Conservation (phyloP, 805 yeast species). For the Candida coquimbonensis region DNA sequence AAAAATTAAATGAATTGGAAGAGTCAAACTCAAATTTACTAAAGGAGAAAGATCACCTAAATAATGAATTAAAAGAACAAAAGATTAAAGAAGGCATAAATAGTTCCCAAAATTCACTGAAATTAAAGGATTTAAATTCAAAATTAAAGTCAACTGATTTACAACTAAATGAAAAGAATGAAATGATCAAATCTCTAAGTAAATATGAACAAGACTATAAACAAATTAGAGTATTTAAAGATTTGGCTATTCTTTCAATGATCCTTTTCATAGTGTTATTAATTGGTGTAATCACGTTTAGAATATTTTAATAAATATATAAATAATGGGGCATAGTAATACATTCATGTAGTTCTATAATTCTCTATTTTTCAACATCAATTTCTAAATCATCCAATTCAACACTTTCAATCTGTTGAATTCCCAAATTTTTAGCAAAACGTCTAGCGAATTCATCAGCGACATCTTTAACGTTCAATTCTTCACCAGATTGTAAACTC, state of each 20-base stretch:
- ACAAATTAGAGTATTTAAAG: background rate
- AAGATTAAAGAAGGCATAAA: background rate
- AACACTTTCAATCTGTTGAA: conserved; percentile 30
- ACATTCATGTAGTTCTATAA: too few species aligned
- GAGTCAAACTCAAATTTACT: background rate
- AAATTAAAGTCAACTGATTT: background rate
- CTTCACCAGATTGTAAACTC: conserved; percentile 21
- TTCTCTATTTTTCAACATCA: conserved; percentile 21
- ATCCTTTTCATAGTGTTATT: background rate
- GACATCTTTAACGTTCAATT: conserved; percentile 26
- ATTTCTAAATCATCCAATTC: conserved; percentile 27
- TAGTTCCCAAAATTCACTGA: too few species aligned
- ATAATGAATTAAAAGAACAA: background rate
- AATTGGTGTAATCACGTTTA: background rate
- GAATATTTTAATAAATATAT: background rate
- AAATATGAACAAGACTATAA: background rate
- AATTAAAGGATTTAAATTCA: background rate
- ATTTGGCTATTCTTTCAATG: background rate
- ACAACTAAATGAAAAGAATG: background rate
- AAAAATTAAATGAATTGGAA: background rate
- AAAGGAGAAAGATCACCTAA: background rate
- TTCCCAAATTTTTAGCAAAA: conserved; percentile 34
- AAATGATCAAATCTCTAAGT: background rate
- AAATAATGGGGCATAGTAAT: too few species aligned
- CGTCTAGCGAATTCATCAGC: conserved; percentile 38